These are phyloP conservation scores for Phytopythium vexans DNA, from an alignment of 352 stramenopile species.

Conservation along the genomic window DNA sequence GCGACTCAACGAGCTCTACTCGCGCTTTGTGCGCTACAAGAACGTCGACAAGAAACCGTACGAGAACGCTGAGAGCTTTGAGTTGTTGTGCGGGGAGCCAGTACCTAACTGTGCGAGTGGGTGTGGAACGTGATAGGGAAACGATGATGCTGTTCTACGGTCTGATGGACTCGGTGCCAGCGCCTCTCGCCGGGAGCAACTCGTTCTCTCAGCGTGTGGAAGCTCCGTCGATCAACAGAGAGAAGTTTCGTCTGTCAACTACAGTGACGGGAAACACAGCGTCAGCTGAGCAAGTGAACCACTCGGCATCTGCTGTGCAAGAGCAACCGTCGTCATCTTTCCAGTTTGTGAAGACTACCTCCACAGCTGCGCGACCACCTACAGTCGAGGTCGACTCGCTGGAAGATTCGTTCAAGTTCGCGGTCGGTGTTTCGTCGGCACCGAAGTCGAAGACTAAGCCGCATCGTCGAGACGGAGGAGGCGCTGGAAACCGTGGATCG, in stretches of 20 bases:
- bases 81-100: not conserved
- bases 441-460: slow-evolving; percentile 27
- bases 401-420: slow-evolving; percentile 80
- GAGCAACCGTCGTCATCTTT: too few relatives aligned
- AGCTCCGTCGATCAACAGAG: slow-evolving; percentile 8
- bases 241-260: not conserved
- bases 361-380: slow-evolving; percentile 3
- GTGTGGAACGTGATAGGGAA: slow-evolving; percentile 31
- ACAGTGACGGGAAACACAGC: not conserved
- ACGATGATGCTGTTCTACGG: slow-evolving; percentile 58
- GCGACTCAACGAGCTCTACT: slow-evolving; percentile 75
- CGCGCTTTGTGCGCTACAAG: slow-evolving; percentile 71
- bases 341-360: not conserved
- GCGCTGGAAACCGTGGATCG: not conserved
- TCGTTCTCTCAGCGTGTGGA: not conserved
- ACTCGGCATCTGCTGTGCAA: too few relatives aligned
- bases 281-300: too few relatives aligned
- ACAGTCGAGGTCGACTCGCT: slow-evolving; percentile 49
- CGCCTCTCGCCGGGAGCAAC: slow-evolving; percentile 6
- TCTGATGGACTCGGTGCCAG: slow-evolving; percentile 55
- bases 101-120: not conserved
- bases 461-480: slow-evolving; percentile 4
- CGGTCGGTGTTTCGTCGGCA: slow-evolving; percentile 53
- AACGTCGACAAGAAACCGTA: slow-evolving; percentile 77
- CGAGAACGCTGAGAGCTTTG: not conserved